phyloP scores from a whole-genome alignment of 2,329 filamentous ascomycete species.

The Didymella sp. region DNA sequence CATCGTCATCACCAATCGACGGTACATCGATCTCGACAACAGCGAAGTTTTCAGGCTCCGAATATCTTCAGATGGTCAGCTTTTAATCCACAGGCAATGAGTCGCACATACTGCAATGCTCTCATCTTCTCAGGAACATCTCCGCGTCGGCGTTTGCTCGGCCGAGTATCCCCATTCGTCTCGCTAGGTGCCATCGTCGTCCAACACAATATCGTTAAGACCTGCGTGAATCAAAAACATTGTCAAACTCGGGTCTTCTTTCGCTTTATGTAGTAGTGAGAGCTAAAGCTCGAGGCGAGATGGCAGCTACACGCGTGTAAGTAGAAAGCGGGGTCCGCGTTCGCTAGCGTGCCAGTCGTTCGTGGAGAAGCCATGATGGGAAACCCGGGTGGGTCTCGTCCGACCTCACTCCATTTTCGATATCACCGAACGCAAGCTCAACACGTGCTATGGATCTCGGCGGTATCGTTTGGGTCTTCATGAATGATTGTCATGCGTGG shows the following conservation, averaged over 20 bases:
- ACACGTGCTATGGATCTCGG: neutral
- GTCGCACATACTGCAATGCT: constrained; percentile 28
- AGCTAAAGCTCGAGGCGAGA: neutral
- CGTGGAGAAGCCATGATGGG: neutral
- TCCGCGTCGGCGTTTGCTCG: neutral
- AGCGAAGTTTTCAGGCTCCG: constrained; percentile 27
- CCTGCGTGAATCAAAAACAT: neutral
- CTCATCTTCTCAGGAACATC: constrained; percentile 32
- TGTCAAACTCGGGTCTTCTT: neutral
- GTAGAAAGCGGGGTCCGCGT: constrained; percentile 2
- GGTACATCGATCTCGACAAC: constrained; percentile 31
- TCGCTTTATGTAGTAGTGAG: constrained; percentile 4
- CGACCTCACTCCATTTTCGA: neutral
- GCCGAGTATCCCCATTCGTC: neutral
- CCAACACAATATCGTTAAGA: neutral
- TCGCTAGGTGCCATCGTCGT: neutral
- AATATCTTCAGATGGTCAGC: constrained; percentile 26
- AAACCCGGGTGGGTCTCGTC: neutral
- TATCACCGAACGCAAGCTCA: neutral
- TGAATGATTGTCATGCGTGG: neutral
- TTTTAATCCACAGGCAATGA: neutral
- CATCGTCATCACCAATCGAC: constrained; percentile 30
- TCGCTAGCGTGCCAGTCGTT: neutral
- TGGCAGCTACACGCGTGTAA: constrained; percentile 9
- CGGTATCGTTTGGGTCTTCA: neutral